phyloP scores from a whole-genome alignment of 345 rosid genomes.

The Hibiscus syriacus region DNA sequence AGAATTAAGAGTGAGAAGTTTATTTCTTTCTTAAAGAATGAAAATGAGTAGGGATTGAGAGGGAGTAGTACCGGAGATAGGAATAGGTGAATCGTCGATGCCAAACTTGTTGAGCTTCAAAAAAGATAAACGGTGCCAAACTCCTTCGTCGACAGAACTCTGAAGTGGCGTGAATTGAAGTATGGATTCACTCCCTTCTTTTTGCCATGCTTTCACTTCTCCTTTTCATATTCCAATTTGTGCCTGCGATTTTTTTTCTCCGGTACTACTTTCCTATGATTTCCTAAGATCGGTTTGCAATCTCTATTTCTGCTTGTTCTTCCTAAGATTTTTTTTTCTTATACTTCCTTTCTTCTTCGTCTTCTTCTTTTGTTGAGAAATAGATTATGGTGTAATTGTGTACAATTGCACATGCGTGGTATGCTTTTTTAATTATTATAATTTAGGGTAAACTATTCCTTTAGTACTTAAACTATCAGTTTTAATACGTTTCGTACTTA shows the following conservation, averaged over 20 bases:
- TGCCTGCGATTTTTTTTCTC: background rate
- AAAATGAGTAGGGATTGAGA: background rate
- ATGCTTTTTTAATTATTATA: too few species aligned
- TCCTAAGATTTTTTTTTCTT: too few species aligned
- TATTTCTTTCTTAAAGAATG: background rate
- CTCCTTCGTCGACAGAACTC: conserved; percentile 81
- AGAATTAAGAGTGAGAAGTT: background rate
- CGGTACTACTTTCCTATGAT: too few species aligned
- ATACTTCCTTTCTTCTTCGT: too few species aligned
- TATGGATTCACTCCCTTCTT: conserved; percentile 25
- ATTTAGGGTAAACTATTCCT: too few species aligned
- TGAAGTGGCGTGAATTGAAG: conserved; percentile 77
- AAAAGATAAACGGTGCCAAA: conserved; percentile 88
- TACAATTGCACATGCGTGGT: too few species aligned
- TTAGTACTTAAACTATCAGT: too few species aligned
- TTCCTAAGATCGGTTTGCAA: too few species aligned
- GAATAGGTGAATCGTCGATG: conserved; percentile 83
- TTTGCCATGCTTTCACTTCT: conserved; percentile 14
- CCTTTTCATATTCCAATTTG: background rate
- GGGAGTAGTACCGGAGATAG: conserved; percentile 52
- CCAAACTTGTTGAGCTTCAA: conserved; percentile 79
- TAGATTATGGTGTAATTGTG: too few species aligned
- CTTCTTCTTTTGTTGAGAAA: too few species aligned
- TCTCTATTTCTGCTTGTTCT: too few species aligned
- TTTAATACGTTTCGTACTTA: too few species aligned